Conservation (phyloP, 805 yeast species). For the Priceomyces fermenticarens region DNA sequence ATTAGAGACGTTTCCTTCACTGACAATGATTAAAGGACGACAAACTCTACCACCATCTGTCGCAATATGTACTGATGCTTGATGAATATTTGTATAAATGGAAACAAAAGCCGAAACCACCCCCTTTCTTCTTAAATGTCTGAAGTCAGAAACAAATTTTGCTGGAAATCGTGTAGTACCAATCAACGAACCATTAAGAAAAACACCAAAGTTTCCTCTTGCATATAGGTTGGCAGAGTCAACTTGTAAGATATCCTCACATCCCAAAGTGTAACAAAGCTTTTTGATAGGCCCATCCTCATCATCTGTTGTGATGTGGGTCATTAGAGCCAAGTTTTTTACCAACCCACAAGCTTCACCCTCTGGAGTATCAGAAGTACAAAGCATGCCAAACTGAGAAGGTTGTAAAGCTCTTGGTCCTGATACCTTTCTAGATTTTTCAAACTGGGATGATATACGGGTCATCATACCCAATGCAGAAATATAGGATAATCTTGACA, state of each 20-base stretch:
- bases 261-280: slow-evolving; percentile 80
- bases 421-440: slow-evolving; percentile 94
- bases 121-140: slow-evolving; percentile 79
- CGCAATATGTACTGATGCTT: slow-evolving; percentile 92
- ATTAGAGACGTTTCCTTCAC: slow-evolving; percentile 59
- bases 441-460: slow-evolving; percentile 97
- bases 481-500: slow-evolving; percentile 86
- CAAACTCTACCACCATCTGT: slow-evolving; percentile 99
- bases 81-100: slow-evolving; percentile 85
- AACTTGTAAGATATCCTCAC: slow-evolving; percentile 76
- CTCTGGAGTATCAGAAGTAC: slow-evolving; percentile 98
- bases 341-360: slow-evolving; percentile 99
- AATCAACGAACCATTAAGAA: slow-evolving; percentile 88
- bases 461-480: slow-evolving; percentile 99
- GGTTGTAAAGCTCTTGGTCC: slow-evolving; percentile 99
- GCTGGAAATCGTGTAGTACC: slow-evolving; percentile 87
- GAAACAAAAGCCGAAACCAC: slow-evolving; percentile 87
- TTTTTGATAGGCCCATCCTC: slow-evolving; percentile 86
- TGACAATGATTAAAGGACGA: slow-evolving; percentile 88
- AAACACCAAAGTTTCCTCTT: slow-evolving; percentile 77
- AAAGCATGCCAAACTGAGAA: slow-evolving; percentile 97
- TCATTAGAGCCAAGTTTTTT: slow-evolving; percentile 94
- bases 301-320: slow-evolving; percentile 97
- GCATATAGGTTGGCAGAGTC: slow-evolving; percentile 83
- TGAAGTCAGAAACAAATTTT: slow-evolving; percentile 75